phyloP scores from a whole-genome alignment of 805 yeast species.

The Yamadazyma tumulicola region DNA sequence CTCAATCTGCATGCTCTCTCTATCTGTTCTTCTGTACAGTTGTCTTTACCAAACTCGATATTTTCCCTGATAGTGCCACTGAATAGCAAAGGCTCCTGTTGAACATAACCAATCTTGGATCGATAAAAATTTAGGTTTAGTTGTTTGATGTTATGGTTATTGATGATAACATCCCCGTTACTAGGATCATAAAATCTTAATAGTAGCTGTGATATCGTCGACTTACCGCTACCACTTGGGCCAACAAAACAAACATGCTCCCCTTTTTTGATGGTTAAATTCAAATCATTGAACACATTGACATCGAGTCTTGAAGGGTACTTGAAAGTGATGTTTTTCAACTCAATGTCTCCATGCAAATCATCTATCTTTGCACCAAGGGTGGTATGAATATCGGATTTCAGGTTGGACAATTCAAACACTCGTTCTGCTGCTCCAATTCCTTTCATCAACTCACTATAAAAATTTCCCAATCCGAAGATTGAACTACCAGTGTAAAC shows the following conservation, averaged over 20 bases:
- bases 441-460: conserved; percentile 94
- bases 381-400: conserved; percentile 67
- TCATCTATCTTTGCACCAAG: conserved; percentile 48
- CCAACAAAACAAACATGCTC: conserved; percentile 93
- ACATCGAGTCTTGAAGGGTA: conserved; percentile 85
- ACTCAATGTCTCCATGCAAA: conserved; percentile 55
- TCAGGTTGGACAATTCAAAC: conserved; percentile 78
- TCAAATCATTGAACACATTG: conserved; percentile 52
- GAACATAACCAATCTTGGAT: conserved; percentile 79
- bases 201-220: conserved; percentile 77
- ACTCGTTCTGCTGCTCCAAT: conserved; percentile 92
- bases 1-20: conserved; percentile 63
- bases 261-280: conserved; percentile 66
- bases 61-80: conserved; percentile 84
- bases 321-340: conserved; percentile 61
- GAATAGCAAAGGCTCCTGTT: conserved; percentile 87
- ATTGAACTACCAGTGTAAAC: conserved; percentile 92
- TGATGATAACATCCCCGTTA: conserved; percentile 60
- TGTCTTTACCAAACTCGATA: conserved; percentile 66
- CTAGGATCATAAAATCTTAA: conserved; percentile 81
- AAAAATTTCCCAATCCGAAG: conserved; percentile 85
- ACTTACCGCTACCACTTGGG: conserved; percentile 96
- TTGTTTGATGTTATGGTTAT: conserved; percentile 57
- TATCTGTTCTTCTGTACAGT: conserved; percentile 59
- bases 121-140: conserved; percentile 73